Percentiles rank a stretch among this genome's conserved stretches.
Conservation (phyloP, 371 early-diverging fungal genomes). For the Mucor racemosus region DNA sequence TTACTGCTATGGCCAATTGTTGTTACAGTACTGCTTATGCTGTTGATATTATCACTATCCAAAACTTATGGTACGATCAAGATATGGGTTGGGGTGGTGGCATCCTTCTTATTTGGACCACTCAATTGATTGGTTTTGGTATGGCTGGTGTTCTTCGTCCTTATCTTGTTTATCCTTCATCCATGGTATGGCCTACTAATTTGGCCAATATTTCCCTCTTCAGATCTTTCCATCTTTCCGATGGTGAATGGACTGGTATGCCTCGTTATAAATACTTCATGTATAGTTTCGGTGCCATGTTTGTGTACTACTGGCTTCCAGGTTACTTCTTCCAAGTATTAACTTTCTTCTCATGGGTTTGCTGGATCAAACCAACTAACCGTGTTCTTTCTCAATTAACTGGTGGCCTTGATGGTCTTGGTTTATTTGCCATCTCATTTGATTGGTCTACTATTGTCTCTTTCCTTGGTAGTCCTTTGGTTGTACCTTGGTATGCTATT, state of each 20-base stretch:
- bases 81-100: constrained; percentile 66
- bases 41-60: constrained; percentile 74
- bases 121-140: constrained; percentile 83
- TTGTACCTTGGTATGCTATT: constrained; percentile 75
- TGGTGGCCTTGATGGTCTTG: constrained; percentile 67
- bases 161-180: constrained; percentile 80
- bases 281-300: constrained; percentile 57
- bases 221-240: constrained; percentile 68
- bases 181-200: constrained; percentile 87
- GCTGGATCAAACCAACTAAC: constrained; percentile 71
- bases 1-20: constrained; percentile 70
- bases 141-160: constrained; percentile 80
- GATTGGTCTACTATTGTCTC: constrained; percentile 78
- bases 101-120: constrained; percentile 66
- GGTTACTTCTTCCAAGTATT: constrained; percentile 75
- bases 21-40: constrained; percentile 68
- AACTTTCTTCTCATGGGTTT: constrained; percentile 74
- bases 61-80: constrained; percentile 64
- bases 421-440: constrained; percentile 70
- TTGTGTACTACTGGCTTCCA: constrained; percentile 81
- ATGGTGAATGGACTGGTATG: constrained; percentile 49
- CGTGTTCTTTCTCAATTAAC: constrained; percentile 62
- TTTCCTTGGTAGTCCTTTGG: constrained; percentile 72
- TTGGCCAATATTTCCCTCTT: constrained; percentile 77
- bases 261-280: constrained; percentile 71